A percentile compares a stretch with the other conserved stretches of the same genome.
Evolutionary conservation across 495 filamentous ascomycete species (phyloP).

Genomic region (Paragyromitra xinjiangensis): DNA sequence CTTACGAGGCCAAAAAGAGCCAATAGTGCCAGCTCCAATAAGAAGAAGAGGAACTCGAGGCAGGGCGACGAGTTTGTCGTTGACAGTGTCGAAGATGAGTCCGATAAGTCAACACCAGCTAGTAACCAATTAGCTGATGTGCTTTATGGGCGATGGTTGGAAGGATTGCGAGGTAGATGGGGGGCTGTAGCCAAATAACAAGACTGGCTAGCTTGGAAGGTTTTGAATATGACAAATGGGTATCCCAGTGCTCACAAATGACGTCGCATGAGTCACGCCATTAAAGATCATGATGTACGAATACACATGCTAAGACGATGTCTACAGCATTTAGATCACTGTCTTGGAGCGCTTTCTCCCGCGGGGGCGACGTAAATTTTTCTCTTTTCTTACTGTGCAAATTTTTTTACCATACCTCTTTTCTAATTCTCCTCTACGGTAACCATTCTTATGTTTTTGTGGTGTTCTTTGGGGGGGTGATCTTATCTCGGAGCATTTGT

Average conservation of each 20-base stretch:
- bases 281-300: slow-evolving; percentile 37
- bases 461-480: not conserved
- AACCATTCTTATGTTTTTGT: slow-evolving; percentile 24
- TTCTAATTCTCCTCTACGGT: not conserved
- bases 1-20: slow-evolving; percentile 38
- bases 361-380: not conserved
- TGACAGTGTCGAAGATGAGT: slow-evolving; percentile 26
- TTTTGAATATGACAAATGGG: slow-evolving; percentile 28
- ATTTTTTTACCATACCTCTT: slow-evolving; percentile 12
- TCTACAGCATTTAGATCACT: slow-evolving; percentile 24
- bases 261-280: not conserved
- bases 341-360: slow-evolving; percentile 14
- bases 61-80: slow-evolving; percentile 32
- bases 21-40: slow-evolving; percentile 29
- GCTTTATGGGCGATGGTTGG: slow-evolving; percentile 87
- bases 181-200: slow-evolving; percentile 41
- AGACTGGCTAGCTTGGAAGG: slow-evolving; percentile 8
- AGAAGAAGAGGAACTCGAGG: slow-evolving; percentile 35
- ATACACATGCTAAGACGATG: slow-evolving; percentile 31
- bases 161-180: slow-evolving; percentile 84
- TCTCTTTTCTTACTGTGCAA: not conserved
- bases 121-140: slow-evolving; percentile 76
- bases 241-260: slow-evolving; percentile 19
- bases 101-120: slow-evolving; percentile 58
- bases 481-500: slow-evolving; percentile 32